Percentiles rank a stretch among this genome's conserved stretches.
Evolutionary conservation across 768 basidiomycete species (phyloP).

Genomic region (Pilatotrama ljubarskyi): DNA sequence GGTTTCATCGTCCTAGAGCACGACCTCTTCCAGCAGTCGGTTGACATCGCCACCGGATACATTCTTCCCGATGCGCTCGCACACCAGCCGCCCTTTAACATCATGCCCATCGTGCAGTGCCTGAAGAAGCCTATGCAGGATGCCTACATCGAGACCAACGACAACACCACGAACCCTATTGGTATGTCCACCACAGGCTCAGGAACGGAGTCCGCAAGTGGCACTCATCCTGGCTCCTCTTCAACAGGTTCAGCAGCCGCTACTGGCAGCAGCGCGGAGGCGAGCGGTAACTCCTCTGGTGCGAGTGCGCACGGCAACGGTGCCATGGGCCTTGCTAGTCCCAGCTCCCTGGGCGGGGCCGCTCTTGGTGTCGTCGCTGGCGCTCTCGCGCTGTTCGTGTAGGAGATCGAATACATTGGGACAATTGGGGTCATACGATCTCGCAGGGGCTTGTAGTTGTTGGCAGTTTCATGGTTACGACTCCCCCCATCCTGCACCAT

Average conservation of each 20-base stretch:
- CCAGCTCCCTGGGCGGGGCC: conserved; percentile 1
- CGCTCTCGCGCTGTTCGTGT: conserved; percentile 12
- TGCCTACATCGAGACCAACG: conserved; percentile 82
- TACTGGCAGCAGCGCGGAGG: conserved; percentile 32
- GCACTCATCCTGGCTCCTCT: conserved; percentile 31
- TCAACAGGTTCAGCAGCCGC: neutral
- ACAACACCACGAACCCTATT: conserved; percentile 65
- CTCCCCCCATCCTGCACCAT: neutral
- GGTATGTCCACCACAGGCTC: conserved; percentile 3
- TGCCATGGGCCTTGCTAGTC: conserved; percentile 13
- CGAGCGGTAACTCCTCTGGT: conserved; percentile 26
- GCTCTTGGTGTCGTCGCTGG: conserved; percentile 14
- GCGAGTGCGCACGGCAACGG: conserved; percentile 10
- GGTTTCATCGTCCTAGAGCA: conserved; percentile 92
- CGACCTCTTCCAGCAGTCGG: conserved; percentile 82
- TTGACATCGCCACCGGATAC: conserved; percentile 85
- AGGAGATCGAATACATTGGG: neutral
- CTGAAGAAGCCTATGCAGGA: conserved; percentile 55
- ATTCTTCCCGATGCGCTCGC: conserved; percentile 80
- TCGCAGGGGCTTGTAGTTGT: neutral
- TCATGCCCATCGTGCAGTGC: conserved; percentile 73
- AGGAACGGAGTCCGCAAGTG: neutral
- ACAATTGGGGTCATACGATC: neutral
- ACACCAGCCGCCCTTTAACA: conserved; percentile 60
- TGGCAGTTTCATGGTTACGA: neutral